These are phyloP conservation scores for Adansonia grandidieri DNA, from an alignment of 441 rosid species.

Conservation along the genomic window DNA sequence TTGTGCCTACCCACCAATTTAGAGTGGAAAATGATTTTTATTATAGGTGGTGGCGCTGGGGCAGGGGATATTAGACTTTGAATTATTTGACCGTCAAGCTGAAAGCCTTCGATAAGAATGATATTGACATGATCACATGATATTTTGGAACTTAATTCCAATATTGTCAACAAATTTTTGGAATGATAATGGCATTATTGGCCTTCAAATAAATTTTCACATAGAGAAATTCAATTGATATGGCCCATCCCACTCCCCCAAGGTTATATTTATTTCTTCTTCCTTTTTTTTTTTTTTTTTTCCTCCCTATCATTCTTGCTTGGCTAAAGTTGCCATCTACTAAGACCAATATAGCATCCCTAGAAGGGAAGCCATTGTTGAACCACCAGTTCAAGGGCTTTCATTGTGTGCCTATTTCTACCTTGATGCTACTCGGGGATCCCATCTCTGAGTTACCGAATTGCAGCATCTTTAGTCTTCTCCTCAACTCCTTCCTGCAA, in stretches of 20 bases:
- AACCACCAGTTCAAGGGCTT: not conserved
- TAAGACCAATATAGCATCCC: conserved; percentile 10
- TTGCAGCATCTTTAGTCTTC: conserved; percentile 47
- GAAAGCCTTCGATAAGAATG: not conserved
- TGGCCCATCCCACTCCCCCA: not conserved
- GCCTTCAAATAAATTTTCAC: no score
- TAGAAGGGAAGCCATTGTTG: not conserved
- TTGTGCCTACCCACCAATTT: not conserved
- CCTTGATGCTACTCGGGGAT: not conserved
- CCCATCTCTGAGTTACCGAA: conserved; percentile 25
- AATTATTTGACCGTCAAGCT: not conserved
- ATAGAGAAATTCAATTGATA: not conserved
- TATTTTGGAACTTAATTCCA: not conserved
- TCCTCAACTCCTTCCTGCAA: conserved; percentile 59
- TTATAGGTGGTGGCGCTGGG: not conserved
- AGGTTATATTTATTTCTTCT: conserved; percentile 11
- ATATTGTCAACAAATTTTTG: no score
- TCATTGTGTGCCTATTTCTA: conserved; percentile 4
- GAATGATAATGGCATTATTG: no score
- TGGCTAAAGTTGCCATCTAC: not conserved
- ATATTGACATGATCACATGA: no score
- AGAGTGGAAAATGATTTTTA: not conserved
- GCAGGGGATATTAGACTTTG: not conserved
- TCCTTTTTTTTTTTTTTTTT: no score
- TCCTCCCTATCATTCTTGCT: not conserved